phyloP scores from a whole-genome alignment of 768 basidiomycete genomes.

The Trametes coccinea region DNA sequence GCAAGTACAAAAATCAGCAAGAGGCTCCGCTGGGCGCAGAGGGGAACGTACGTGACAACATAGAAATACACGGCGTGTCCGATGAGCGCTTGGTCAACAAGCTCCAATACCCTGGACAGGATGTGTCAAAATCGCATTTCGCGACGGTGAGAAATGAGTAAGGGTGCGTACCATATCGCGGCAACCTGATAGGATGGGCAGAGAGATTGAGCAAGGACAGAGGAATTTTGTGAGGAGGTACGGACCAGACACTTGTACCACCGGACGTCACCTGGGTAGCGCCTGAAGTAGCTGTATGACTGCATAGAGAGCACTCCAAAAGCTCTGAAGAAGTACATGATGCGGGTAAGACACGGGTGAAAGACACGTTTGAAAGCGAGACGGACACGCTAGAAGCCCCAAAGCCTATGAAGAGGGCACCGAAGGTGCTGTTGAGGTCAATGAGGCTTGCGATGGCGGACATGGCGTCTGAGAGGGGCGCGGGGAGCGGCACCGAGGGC shows the following conservation, averaged over 20 bases:
- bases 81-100: constrained; percentile 51
- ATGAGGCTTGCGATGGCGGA: constrained; percentile 12
- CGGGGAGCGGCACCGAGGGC: background rate
- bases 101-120: constrained; percentile 44
- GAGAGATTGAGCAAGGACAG: background rate
- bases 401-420: constrained; percentile 62
- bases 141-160: background rate
- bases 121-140: background rate
- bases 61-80: constrained; percentile 57
- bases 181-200: constrained; percentile 30
- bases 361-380: background rate
- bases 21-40: background rate
- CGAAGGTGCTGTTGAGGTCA: constrained; percentile 45
- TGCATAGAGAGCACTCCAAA: constrained; percentile 61
- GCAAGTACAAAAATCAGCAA: background rate
- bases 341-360: constrained; percentile 23
- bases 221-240: constrained; percentile 1
- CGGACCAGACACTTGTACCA: constrained; percentile 55
- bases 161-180: constrained; percentile 32
- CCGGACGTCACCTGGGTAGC: constrained; percentile 53
- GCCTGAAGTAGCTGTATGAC: constrained; percentile 53
- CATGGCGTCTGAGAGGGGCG: constrained; percentile 7
- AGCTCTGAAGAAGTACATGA: constrained; percentile 31
- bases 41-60: constrained; percentile 46
- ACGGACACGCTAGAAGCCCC: constrained; percentile 43